Base-by-base conservation (phyloP, 83 land plant species). In the Diphasiastrum complanatum region DNA sequence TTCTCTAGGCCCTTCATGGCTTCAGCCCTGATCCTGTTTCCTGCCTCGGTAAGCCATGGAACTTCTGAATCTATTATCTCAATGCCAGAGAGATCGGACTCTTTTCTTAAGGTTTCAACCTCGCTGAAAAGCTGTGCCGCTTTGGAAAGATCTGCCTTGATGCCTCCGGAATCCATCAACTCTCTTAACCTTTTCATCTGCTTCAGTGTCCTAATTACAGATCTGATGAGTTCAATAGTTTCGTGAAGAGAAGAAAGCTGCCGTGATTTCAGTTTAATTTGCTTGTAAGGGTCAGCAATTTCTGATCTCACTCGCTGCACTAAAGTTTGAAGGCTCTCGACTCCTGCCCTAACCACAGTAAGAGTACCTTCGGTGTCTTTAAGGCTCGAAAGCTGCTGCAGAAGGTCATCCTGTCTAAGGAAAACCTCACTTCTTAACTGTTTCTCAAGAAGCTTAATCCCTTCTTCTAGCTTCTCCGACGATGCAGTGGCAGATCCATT, bases 401-500 rank as follows among this genome's bases (percentile, higher is more conserved):
- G 79, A 63, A 92, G 96, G 67, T 77, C 74, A 24, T 63, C 60
- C 64, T 88, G 91, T 71, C 88, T 81, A 33, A 78, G 52, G 63
- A 81, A 74, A 43, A 92, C 86, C 65, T 88, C 85, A 26, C 72
- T 61, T 46, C 98, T 78, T 61, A 92, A 85, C 74, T 83, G 96
- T 28, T 59, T 51, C 45, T 92, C 81, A 51, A 92, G 87, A 50
- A 79, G 79, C 37, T 82, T 82, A 50, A 92, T 81, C 20, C 83
- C 89, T 4, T 85, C 77, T 43, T 82, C 82, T 47, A 92, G 76
- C 50, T 78, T 76, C 77, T 92, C 98, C 33, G 88, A 74, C 43
- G 82, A 70, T 45, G 88, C 71, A 60, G 96, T 87, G 37, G 96
- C 91, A 29, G 96, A 88, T 52, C 88, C 91, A 52, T 86, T 81